These are phyloP conservation scores for Thalassiosira sp. DNA, from an alignment of 352 stramenopile species.

Conservation along the genomic window DNA sequence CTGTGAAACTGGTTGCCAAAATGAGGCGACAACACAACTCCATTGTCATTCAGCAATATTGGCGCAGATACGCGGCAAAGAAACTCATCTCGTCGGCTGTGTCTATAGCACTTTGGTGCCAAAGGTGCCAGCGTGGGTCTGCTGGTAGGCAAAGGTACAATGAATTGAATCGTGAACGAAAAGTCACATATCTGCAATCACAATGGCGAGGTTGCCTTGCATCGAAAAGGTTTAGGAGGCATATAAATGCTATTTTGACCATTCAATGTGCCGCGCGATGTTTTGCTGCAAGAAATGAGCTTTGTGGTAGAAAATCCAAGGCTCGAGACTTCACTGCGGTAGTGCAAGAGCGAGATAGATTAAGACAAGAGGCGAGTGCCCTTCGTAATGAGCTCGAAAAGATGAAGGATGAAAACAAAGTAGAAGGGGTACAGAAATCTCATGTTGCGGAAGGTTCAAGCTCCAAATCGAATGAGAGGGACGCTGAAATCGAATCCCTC, in stretches of 20 bases:
- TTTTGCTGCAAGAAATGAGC: conserved; percentile 1
- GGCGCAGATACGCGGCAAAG: conserved; percentile 23
- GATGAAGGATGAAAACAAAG: conserved; percentile 9
- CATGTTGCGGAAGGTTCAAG: background rate
- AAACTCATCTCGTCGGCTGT: conserved; percentile 12
- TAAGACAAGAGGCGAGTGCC: conserved; percentile 22
- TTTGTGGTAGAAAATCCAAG: conserved; percentile 20
- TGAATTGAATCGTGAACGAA: conserved; percentile 26
- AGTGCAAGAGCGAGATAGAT: conserved; percentile 41
- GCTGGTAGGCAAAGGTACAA: conserved; percentile 32
- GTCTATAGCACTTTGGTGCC: conserved; percentile 39
- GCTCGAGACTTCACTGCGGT: conserved; percentile 43
- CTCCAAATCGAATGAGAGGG: conserved; percentile 5
- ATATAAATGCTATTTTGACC: conserved; percentile 18
- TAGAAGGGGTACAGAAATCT: background rate
- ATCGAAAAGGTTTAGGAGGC: conserved; percentile 6
- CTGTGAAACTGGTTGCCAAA: conserved; percentile 5
- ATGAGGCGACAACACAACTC: conserved; percentile 33
- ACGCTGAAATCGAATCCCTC: conserved; percentile 18
- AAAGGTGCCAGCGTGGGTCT: conserved; percentile 27
- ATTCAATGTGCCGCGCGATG: conserved; percentile 50
- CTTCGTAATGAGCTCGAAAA: conserved; percentile 31
- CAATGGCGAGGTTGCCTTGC: conserved; percentile 24
- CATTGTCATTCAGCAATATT: conserved; percentile 49
- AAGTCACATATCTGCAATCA: conserved; percentile 35